Evolutionary conservation across 257 asterid genomes (phyloP).

Genomic region (Nicotiana knightiana): DNA sequence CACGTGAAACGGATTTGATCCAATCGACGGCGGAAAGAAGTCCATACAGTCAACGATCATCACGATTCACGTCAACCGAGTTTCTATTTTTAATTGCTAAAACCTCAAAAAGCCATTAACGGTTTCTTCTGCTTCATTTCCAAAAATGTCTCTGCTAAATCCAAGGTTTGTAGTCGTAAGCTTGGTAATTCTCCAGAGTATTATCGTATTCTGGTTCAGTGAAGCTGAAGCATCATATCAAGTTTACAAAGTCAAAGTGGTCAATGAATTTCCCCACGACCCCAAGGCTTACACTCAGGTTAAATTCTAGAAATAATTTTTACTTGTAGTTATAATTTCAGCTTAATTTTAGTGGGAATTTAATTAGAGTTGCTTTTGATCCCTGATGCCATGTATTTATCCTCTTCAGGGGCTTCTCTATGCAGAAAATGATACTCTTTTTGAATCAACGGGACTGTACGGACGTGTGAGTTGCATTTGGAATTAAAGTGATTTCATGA

Average conservation of each 20-base stretch:
- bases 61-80: not conserved
- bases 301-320: too few species aligned
- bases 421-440: conserved; percentile 67
- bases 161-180: not conserved
- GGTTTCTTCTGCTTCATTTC: not conserved
- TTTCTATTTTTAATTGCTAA: not conserved
- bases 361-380: not conserved
- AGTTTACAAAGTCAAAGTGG: not conserved
- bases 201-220: too few species aligned
- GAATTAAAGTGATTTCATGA: not conserved
- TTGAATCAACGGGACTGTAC: conserved; percentile 84
- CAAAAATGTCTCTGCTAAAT: not conserved
- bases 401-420: conserved; percentile 77
- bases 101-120: not conserved
- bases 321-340: not conserved
- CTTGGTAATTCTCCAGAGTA: not conserved
- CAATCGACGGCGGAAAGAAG: not conserved
- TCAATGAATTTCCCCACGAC: conserved; percentile 8
- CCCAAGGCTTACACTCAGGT: conserved; percentile 9
- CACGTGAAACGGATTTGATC: not conserved
- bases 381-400: not conserved
- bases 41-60: not conserved
- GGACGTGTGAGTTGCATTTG: conserved; percentile 52
- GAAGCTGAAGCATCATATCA: conserved; percentile 1
- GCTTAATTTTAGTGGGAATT: not conserved